Evolutionary conservation across 352 stramenopile species (phyloP), one percentile per base, ranked within the genome.

Genomic region (Halophytophthora polymorphica): DNA sequence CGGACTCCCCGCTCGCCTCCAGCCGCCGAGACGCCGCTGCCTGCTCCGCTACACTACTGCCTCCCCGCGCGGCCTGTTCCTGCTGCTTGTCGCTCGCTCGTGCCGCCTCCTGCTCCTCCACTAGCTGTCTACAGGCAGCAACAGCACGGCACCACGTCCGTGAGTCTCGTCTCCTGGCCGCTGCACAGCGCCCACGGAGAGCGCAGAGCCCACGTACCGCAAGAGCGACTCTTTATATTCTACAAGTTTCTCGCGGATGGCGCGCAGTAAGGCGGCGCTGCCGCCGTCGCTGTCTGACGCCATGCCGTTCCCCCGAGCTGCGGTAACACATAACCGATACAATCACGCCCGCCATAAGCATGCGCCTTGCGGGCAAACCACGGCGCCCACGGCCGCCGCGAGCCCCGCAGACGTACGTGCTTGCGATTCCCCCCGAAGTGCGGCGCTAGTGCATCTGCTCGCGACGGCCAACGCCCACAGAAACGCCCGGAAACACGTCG

Each of bases 171-270:
- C 37, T 28, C 39, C 1, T 21, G 34, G 42, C 12, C 14, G 17
- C 38, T 21, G 29, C 45, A 45, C 15, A 61, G 6, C 2, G 13
- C 44, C 11, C 31, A 44, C 25, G 43, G 14, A 8, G 19, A 46
- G 28, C 10, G 21, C 18, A 31, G 6, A 47, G n/a, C 31, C 13
- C 21, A 74, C 76, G 54, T 61, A 90, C 80, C 73, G 69, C 51
- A 88, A 70, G 39, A 88, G 59, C 47, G 72, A 53, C 58, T 76
- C 63, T 58, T 88, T 86, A 73, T 90, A 88, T 69, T 79, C 75
- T 42, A 85, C 64, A 61, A 90, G 78, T 64, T 70, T 78, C 35
- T 72, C 73, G 42, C 77, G 73, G 31, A 88, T 83, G 44, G 68
- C 58, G 13, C 45, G 47, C 39, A 90, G 57, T 44, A 90, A 55